Base-by-base conservation (phyloP, 129 eudicot species). In the Mikania micrantha region DNA sequence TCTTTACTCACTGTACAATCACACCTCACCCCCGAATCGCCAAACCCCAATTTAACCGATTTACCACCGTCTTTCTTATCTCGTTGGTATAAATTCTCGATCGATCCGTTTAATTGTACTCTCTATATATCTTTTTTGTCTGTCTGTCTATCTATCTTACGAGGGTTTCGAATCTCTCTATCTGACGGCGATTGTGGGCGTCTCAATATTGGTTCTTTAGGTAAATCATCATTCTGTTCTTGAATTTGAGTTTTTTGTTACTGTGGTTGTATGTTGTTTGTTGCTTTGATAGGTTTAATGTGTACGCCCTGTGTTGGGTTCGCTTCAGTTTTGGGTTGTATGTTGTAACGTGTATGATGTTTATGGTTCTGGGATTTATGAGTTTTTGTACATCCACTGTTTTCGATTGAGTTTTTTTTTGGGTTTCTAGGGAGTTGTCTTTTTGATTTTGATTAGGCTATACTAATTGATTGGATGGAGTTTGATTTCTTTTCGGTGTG, bases 31-130 rank as follows among this genome's bases (percentile, higher is more conserved):
- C 75, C 71, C 77, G 66, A 78, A 63, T 59, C 24, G 49, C 25
- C 72, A 57, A 74, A 74, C 72, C 75, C 78, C 40, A 77, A 77
- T 64, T 41, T 22, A 54, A 34, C 63, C 15, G 24, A 32, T 7
- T 34, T 52, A 12, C 60, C 44, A 10, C 5, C 24, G 73, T 59
- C 15, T 22, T 70, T 41, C 64, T 61, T 22, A 8, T 8, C 17
- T 3, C 34, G 9, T 53, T 53, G 11, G 3, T 24, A 53, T 24
- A 12, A 53, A 12, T 11, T 9, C 12, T 1, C 20, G 12, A 29
- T 21, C 66, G 22, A 66, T 66, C 73, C 60, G 73, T 40, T 65
- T 64, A 21, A n/a, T 60, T 29, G 8, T 57, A 36, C 36, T 9
- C 44, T 12, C 32, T 28, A 2, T 28, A 2, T 28, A 28, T 28